phyloP scores from a whole-genome alignment of 148 eudicot species.

The Polygonum maritimum region DNA sequence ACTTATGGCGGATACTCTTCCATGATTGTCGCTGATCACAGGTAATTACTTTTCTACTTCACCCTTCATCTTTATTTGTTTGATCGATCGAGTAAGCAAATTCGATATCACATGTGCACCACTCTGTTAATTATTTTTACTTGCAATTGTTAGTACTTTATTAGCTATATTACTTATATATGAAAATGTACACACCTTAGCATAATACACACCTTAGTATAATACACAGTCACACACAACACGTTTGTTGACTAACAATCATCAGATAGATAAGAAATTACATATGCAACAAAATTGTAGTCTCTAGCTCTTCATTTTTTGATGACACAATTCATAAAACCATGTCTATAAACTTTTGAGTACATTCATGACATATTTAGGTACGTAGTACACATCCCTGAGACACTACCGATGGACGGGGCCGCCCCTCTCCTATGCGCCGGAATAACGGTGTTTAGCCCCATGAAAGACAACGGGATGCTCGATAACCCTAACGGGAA shows the following conservation, averaged over 20 bases:
- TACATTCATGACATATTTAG: constrained; percentile 17
- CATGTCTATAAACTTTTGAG: background rate
- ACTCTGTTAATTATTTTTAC: too few relatives aligned
- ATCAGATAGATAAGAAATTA: too few relatives aligned
- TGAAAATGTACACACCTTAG: too few relatives aligned
- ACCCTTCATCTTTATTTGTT: background rate
- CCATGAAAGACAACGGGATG: constrained; percentile 62
- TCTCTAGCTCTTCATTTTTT: too few relatives aligned
- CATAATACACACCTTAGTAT: too few relatives aligned
- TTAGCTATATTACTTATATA: too few relatives aligned
- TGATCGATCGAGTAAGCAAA: background rate
- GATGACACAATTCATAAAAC: too few relatives aligned
- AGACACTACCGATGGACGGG: constrained; percentile 59
- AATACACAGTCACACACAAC: too few relatives aligned
- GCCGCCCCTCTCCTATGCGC: constrained; percentile 90
- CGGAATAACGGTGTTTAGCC: constrained; percentile 67
- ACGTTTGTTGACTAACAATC: too few relatives aligned
- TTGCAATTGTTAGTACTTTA: too few relatives aligned
- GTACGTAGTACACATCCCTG: constrained; percentile 70
- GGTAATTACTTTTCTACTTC: constrained; percentile 24
- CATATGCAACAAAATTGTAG: too few relatives aligned
- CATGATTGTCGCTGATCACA: constrained; percentile 78
- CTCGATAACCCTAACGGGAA: constrained; percentile 34
- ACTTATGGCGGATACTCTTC: constrained; percentile 94
- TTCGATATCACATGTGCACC: too few relatives aligned